phyloP scores from a whole-genome alignment of 2,329 filamentous ascomycete genomes.

The Diplocarpon rosae region DNA sequence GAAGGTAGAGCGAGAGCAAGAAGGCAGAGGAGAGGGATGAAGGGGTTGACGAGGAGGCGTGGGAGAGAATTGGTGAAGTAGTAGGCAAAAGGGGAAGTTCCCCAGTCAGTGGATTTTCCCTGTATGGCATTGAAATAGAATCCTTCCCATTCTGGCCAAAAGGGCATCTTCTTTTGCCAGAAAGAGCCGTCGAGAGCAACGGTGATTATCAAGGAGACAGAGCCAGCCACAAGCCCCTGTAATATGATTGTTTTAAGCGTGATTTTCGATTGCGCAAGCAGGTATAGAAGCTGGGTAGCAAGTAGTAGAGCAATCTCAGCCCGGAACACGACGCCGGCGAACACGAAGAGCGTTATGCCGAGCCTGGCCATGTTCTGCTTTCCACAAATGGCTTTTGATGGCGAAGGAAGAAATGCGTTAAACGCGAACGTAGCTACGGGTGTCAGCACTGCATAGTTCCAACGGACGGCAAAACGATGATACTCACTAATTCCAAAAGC shows the following conservation, averaged over 20 bases:
- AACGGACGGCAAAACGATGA: neutral
- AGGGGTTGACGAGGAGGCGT: slow-evolving; percentile 71
- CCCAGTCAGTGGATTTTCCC: slow-evolving; percentile 79
- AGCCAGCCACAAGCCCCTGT: slow-evolving; percentile 53
- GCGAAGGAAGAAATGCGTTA: slow-evolving; percentile 31
- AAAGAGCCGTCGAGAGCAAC: slow-evolving; percentile 82
- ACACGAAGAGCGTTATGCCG: slow-evolving; percentile 63
- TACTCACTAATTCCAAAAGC: slow-evolving; percentile 73
- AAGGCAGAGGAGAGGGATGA: slow-evolving; percentile 45
- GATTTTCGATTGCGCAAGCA: slow-evolving; percentile 46
- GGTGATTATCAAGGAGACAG: slow-evolving; percentile 57
- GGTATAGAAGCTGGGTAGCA: slow-evolving; percentile 50
- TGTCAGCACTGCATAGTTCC: slow-evolving; percentile 5
- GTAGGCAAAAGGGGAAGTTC: slow-evolving; percentile 72
- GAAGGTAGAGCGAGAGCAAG: slow-evolving; percentile 38
- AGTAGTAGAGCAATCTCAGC: slow-evolving; percentile 81
- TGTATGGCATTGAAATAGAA: slow-evolving; percentile 88
- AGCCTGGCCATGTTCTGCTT: slow-evolving; percentile 43
- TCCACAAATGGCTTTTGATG: slow-evolving; percentile 28
- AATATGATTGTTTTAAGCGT: slow-evolving; percentile 48
- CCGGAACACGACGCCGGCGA: slow-evolving; percentile 76
- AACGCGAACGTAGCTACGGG: slow-evolving; percentile 53
- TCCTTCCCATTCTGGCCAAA: slow-evolving; percentile 85
- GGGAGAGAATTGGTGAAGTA: slow-evolving; percentile 79
- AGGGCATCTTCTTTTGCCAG: slow-evolving; percentile 57